Evolutionary conservation across 2,329 filamentous ascomycete genomes (phyloP), one percentile per base, ranked within the genome.

Genomic region (Periconia digitata): DNA sequence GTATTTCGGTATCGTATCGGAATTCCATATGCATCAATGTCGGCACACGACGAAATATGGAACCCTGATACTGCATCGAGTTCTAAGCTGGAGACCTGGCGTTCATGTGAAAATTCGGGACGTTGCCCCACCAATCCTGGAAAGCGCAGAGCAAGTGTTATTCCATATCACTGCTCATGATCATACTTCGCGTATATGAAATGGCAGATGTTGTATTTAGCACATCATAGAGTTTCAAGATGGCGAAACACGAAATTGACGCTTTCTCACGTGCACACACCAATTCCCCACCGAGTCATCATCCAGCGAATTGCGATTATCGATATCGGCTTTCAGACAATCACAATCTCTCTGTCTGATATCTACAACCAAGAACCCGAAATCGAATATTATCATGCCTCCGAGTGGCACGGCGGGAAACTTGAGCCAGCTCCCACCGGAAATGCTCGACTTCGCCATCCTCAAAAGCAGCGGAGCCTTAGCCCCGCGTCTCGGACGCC

Each of bases 401-500:
- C 35, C 32, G 8, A 47, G 44, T 16, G 39, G 24, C 21, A 15
- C 51, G 23, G 34, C 42, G 20, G 41, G 40, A 15, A 58, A 59
- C 39, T 45, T 66, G 8, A 48, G 54, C 35, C 58, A 67, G 40
- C 50, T 69, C 27, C 66, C 66, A 20, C 62, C 60, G 5, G 73
- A 75, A 49, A 76, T 78, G 75, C 62, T 72, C 34, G 60, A 69
- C 24, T 79, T 79, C 62, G 67, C 63, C 34, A 59, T 79, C 44
- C 64, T 74, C 51, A 73, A 73, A 56, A 60, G 69, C 6, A 54
- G 69, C 7, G 55, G 61, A 36, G 51, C 60, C 16, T 56, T 72
- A n/a, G 76, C 74, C 18, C 82, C 87, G 29, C 82, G 91, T 44
- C 73, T 92, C 8, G 91, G 89, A 3, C 79, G 76, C 44, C 73